Evolutionary conservation across 768 basidiomycete genomes (phyloP).

Genomic region (Coprinopsis strossmayeri): DNA sequence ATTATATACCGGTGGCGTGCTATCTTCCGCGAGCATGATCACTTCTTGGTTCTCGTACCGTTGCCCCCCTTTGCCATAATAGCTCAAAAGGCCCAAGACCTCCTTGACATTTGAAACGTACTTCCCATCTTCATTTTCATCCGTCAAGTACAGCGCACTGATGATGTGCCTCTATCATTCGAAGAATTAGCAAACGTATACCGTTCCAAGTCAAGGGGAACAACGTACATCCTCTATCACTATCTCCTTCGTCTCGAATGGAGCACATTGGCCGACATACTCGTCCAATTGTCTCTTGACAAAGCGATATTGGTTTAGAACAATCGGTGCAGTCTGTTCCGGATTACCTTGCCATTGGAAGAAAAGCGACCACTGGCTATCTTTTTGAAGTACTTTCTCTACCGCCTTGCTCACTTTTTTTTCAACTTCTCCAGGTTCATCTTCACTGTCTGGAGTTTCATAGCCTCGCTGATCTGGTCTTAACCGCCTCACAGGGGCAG

Average conservation of each 20-base stretch:
- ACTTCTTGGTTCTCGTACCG: conserved; percentile 44
- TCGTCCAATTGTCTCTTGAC: conserved; percentile 44
- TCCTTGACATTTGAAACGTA: conserved; percentile 36
- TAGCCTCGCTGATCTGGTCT: conserved; percentile 15
- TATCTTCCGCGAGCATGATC: conserved; percentile 43
- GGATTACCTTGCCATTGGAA: conserved; percentile 25
- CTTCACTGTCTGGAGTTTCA: conserved; percentile 26
- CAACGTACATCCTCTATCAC: conserved; percentile 41
- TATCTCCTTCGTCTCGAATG: conserved; percentile 24
- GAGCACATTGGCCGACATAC: conserved; percentile 36
- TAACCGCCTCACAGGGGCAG: neutral
- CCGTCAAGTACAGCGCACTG: conserved; percentile 43
- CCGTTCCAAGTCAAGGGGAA: neutral
- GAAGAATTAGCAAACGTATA: neutral
- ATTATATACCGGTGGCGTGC: conserved; percentile 29
- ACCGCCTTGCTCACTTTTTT: conserved; percentile 32
- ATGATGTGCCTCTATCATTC: conserved; percentile 43
- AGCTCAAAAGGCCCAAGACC: conserved; percentile 39
- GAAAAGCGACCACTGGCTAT: conserved; percentile 33
- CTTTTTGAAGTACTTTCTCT: neutral
- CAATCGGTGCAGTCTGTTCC: conserved; percentile 32
- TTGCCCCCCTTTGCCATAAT: conserved; percentile 53
- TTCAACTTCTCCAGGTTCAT: conserved; percentile 32
- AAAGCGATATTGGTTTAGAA: conserved; percentile 45
- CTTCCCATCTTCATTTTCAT: conserved; percentile 17